Evolutionary conservation across 2,329 filamentous ascomycete species (phyloP), one percentile per base, ranked within the genome.

Genomic region (Diaporthe sp.): DNA sequence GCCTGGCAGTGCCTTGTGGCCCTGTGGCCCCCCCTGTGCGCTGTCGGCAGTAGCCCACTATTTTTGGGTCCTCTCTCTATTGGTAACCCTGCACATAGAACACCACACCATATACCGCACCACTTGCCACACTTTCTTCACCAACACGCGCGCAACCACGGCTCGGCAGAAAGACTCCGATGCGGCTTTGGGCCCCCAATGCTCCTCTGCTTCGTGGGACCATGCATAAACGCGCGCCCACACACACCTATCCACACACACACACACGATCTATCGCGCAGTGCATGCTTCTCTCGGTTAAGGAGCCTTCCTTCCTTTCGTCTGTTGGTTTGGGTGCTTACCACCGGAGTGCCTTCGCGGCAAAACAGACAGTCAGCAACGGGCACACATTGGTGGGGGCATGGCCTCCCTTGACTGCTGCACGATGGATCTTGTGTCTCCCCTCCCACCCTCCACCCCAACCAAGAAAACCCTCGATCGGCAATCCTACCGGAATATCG

Each of bases 131-230:
- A 25, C 65, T 15, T 9, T 49, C 39, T 28, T 25, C 34, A 25
- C n/a, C 58, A 39, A 67, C 42, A 49, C 42, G 22, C 61, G 28
- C 61, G 12, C 20, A 49, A 51, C 25, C 28, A 51, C 63, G 63
- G 63, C 44, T 67, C 63, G 44, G 71, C 73, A 71, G 58, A 75
- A 22, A 72, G 25, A 28, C 42, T 63, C 65, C 57, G 73, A 72
- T 74, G 53, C 53, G 42, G 68, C 34, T 44, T 63, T 22, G 5
- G 34, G 58, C 58, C 71, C 60, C 71, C 71, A 73, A 67, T 60
- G 53, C 68, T 71, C 28, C 68, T 60, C 55, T 58, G 55, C 53
- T 44, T 34, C 44, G 25, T 72, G 31, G 31, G 25, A 37, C 49
- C 57, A 49, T 39, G 39, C 28, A 49, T 20, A 37, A 12, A 9